Evolutionary conservation across 305 asterid genomes (phyloP), one percentile per base, ranked within the genome.

Genomic region (Ilex paraguariensis): DNA sequence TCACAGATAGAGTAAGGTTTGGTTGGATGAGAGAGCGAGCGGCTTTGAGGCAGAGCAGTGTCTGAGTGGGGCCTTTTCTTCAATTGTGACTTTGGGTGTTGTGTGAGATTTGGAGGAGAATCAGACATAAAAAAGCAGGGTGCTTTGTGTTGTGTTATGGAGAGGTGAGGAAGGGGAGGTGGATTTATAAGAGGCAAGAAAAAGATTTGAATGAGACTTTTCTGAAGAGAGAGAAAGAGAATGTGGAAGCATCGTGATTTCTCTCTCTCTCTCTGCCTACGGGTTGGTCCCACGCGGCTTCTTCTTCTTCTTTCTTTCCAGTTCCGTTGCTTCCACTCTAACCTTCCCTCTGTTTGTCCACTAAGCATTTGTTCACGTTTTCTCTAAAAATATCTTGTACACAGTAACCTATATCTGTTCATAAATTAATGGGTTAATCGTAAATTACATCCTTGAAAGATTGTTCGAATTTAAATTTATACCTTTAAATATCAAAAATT

Each of bases 271-370:
- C 21, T 17, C 21, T 17, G 54, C 16, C 64, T 44, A 56, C 39
- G 31, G 7, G 56, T 64, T 55, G 85, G 86, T 56, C 87, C 90
- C 82, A 81, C 87, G 12, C 82, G 83, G 63, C 64, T 66, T 17
- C 1, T 17, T 17, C 21, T 17, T 17, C 21, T 17, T 17, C 21
- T 17, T 17, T 17, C 21, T 17, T 17, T 64, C 13, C 42, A 48
- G 63, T 73, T 66, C 70, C 83, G 59, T 77, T 62, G 65, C 84
- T 82, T 82, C 57, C 74, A 76, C 82, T 82, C 79, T 48, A 82
- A 71, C 69, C 21, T 75, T 60, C 56, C 59, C 40, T 54, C 58
- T 40, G 8, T 14, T 51, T 14, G 21, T 17, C 21, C 21, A 17
- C 21, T 17, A 17, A 17, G 21, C 21, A 17, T 17, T 17, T 17